phyloP scores from a whole-genome alignment of 345 rosid genomes.

The Boechera divaricarpa region DNA sequence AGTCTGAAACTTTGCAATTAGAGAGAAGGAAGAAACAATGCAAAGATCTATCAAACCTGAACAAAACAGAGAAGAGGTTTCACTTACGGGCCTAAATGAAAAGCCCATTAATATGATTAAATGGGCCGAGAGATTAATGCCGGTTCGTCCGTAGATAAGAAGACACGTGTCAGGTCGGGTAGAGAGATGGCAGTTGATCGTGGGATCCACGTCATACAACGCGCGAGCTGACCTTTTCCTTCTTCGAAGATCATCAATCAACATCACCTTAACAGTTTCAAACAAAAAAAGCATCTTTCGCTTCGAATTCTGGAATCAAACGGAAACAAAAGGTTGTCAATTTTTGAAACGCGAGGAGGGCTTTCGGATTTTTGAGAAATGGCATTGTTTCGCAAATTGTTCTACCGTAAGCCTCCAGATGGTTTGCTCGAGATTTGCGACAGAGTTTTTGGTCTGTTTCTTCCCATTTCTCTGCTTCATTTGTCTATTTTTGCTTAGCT shows the following conservation, averaged over 20 bases:
- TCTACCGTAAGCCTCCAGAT: conserved; percentile 87
- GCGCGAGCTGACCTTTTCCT: conserved; percentile 38
- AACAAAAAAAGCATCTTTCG: neutral
- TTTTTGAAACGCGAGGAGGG: neutral
- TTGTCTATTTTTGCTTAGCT: neutral
- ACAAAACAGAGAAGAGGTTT: conserved; percentile 4
- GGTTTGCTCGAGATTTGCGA: conserved; percentile 94
- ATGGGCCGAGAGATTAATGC: conserved; percentile 21
- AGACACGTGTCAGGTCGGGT: conserved; percentile 32
- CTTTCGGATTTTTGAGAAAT: conserved; percentile 45
- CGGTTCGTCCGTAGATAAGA: conserved; percentile 37
- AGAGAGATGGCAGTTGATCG: conserved; percentile 40
- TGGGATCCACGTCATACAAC: conserved; percentile 45
- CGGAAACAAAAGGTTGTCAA: conserved; percentile 3
- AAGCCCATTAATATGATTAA: neutral
- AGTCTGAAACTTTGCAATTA: conserved; percentile 14
- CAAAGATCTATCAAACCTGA: conserved; percentile 2
- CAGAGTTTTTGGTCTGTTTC: conserved; percentile 71
- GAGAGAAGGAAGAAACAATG: neutral
- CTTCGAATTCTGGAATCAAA: conserved; percentile 10
- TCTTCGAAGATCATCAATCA: neutral
- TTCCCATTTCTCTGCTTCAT: neutral
- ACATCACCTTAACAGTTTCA: conserved; percentile 24
- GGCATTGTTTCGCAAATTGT: conserved; percentile 87
- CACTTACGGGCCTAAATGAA: neutral